Percentiles rank a stretch among this genome's conserved stretches.
Conservation (phyloP, 78 protist species). For the Isochrysis galbana region DNA sequence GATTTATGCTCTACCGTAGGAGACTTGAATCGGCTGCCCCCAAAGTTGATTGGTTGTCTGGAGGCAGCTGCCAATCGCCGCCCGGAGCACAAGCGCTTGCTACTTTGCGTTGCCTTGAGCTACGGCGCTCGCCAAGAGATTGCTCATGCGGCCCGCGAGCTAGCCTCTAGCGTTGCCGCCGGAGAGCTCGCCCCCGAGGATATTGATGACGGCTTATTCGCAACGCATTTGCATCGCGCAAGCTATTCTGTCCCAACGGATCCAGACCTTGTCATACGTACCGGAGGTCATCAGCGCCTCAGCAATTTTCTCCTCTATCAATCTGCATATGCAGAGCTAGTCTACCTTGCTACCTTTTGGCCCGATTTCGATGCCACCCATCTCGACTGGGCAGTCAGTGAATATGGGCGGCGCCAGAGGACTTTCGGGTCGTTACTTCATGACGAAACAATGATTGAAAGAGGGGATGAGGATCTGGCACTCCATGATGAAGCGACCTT, state of each 20-base stretch:
- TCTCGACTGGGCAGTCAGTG: neutral
- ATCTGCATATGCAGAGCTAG: slow-evolving; percentile 41
- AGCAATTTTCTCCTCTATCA: slow-evolving; percentile 32
- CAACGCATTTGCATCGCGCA: neutral
- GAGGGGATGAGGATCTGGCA: too few species aligned
- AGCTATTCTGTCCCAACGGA: neutral
- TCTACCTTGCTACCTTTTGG: neutral
- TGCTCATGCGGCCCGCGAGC: neutral
- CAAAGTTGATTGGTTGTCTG: too few species aligned
- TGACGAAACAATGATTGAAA: too few species aligned
- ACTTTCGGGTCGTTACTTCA: too few species aligned
- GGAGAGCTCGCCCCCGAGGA: neutral
- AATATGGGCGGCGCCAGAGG: neutral
- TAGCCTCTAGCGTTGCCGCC: too few species aligned
- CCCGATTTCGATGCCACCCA: slow-evolving; percentile 10
- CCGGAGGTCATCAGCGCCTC: slow-evolving; percentile 38
- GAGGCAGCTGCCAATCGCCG: too few species aligned
- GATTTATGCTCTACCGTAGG: too few species aligned
- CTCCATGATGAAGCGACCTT: too few species aligned
- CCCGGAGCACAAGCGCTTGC: neutral
- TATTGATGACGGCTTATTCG: neutral
- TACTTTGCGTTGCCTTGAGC: neutral
- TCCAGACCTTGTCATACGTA: slow-evolving; percentile 36
- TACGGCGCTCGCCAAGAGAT: neutral
- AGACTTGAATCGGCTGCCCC: too few species aligned